Base-by-base conservation (phyloP, 2,329 filamentous ascomycete species). In the Clathrospora elynae region DNA sequence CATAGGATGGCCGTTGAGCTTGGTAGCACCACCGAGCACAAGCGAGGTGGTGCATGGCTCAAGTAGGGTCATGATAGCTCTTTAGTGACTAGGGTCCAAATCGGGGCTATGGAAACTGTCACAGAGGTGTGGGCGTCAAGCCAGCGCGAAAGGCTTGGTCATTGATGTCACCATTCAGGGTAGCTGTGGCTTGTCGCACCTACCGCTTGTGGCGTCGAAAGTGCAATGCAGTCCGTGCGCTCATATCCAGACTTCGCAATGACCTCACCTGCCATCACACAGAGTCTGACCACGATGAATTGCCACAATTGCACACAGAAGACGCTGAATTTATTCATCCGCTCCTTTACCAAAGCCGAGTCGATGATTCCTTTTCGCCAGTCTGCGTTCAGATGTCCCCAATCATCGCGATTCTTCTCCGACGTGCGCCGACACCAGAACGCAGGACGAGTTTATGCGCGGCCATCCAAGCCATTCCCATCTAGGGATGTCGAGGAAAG, bases 251-350 rank as follows among this genome's bases (percentile, higher is more conserved):
- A 54, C 23, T 41, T 47, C 18, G 30, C 19, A 22, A 40, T 18
- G n/a, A 17, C 11, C 33, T 20, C 40, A 14, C 31, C 28, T 37
- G 14, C 29, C 43, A 13, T 36, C 12, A 25, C 17, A 16, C 33
- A 16, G 16, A 31, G 14, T 23, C 35, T 38, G 37, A 28, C 34
- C 30, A 49, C 34, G 36, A 69, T 70, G 67, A 55, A 49, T 37
- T 68, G 64, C 49, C 43, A 55, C 25, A 51, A 45, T 11, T 67
- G 61, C 42, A 48, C 58, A 22, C 58, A 49, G 38, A 51, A 32
- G 37, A 50, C 59, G 6, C 46, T 68, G 1, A 40, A 45, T 35
- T 40, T 59, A 1, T 62, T 64, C 30, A 46, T 59, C 12, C 54
- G 54, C 16, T 57, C 61, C 1, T 46, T 62, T 2, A 26, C 36